These are phyloP conservation scores for Microsporum ferrugineum DNA, from an alignment of 2,329 filamentous ascomycete genomes.

Conservation along the genomic window DNA sequence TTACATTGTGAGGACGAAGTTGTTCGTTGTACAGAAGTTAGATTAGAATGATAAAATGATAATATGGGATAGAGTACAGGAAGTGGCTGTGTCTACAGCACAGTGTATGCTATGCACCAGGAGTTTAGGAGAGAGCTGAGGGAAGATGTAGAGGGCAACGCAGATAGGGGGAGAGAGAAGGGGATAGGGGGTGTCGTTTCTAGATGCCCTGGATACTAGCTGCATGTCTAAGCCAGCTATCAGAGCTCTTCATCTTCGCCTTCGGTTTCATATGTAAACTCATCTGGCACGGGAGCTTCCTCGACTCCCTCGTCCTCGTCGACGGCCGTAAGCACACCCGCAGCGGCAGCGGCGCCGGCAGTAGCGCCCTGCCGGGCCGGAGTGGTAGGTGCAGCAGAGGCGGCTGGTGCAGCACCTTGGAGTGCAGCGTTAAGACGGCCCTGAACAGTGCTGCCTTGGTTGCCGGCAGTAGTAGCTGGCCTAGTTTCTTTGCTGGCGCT, in stretches of 20 bases:
- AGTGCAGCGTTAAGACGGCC: slow-evolving; percentile 34
- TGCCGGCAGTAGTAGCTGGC: slow-evolving; percentile 23
- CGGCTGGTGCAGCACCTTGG: slow-evolving; percentile 16
- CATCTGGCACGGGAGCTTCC: slow-evolving; percentile 37
- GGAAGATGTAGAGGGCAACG: neutral
- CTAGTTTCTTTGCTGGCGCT: slow-evolving; percentile 65
- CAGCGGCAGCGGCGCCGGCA: slow-evolving; percentile 56
- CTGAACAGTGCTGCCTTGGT: slow-evolving; percentile 34
- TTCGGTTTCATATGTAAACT: slow-evolving; percentile 39
- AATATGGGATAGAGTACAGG: neutral
- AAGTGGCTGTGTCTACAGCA: neutral
- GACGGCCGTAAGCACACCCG: slow-evolving; percentile 70
- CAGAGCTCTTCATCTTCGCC: slow-evolving; percentile 21
- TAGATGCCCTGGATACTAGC: no score
- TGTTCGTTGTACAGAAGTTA: neutral
- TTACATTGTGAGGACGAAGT: neutral
- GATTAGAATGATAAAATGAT: neutral
- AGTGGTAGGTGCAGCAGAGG: slow-evolving; percentile 14
- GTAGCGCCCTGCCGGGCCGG: slow-evolving; percentile 18
- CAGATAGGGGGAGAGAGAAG: neutral
- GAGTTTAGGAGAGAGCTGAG: neutral
- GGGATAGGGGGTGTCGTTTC: no score
- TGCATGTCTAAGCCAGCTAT: neutral
- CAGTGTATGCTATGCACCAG: neutral
- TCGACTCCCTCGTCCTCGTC: slow-evolving; percentile 54